Evolutionary conservation across 345 rosid genomes (phyloP), one percentile per base, ranked within the genome.

Genomic region (Geranium brycei): DNA sequence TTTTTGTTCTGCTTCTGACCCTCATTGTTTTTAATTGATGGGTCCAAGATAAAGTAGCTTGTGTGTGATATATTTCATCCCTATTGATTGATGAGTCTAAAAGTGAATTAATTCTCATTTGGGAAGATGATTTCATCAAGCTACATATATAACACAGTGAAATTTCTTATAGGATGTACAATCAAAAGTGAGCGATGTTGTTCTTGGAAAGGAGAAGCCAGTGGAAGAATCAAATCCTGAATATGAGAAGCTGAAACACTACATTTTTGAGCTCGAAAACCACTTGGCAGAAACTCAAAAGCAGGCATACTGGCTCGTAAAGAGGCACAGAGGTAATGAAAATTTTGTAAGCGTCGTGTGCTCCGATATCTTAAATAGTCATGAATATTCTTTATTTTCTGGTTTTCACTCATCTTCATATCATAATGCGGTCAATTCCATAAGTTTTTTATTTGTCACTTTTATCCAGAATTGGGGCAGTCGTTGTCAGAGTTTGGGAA

Each of bases 191-290:
- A 93, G 92, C 55, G 97, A 93, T 71, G 92, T 86, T 72, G 95
- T 93, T 53, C 89, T 93, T 19, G 99, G 99, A 64, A 93, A 93
- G 72, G 99, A 93, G 69, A 93, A 88, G 75, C 96, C 96, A n/a
- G 95, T 93, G 19, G 99, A 93, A 79, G 99, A 93, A 78, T 88
- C 99, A 19, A 83, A 80, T 81, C 80, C 89, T 72, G 92, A 85
- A 67, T 88, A 93, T 68, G 99, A 93, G 78, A 90, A 90, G 82
- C 79, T 93, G 76, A 93, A 91, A 72, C 81, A 83, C 69, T 93
- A 93, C 64, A 64, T 93, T 65, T 88, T 84, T 65, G 99, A 93
- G 87, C 99, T 93, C 19, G 99, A 93, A 71, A 87, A 90, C 76
- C 99, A 91, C 77, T 80, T 93, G 73, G 78, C 89, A 60, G 99